Evolutionary conservation across 2,329 filamentous ascomycete genomes (phyloP).

Genomic region (Endoconidiophora laricicola): DNA sequence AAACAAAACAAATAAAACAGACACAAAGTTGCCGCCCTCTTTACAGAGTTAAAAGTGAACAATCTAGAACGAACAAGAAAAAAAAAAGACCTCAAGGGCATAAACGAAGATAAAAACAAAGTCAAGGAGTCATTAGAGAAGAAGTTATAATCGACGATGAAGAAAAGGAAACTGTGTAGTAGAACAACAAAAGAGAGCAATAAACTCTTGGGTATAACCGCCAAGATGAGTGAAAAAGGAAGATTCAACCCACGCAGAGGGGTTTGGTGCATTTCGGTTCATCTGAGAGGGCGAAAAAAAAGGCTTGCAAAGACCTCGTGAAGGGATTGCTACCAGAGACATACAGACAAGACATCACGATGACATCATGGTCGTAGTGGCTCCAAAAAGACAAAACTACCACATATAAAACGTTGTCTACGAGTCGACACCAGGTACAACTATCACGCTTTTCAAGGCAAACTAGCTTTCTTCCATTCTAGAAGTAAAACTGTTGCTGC

Average conservation of each 20-base stretch:
- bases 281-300: too few relatives aligned
- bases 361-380: too few relatives aligned
- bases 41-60: slow-evolving; percentile 9
- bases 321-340: too few relatives aligned
- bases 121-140: slow-evolving; percentile 1
- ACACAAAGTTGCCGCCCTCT: slow-evolving; percentile 10
- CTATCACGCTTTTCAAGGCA: too few relatives aligned
- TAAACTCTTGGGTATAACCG: slow-evolving; percentile 10
- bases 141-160: neutral
- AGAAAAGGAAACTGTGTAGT: neutral
- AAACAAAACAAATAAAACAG: slow-evolving; percentile 1
- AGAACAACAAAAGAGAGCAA: neutral
- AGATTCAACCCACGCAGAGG: neutral
- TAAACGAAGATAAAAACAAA: slow-evolving; percentile 1
- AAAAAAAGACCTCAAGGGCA: neutral
- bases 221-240: neutral
- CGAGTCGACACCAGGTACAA: too few relatives aligned
- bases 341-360: too few relatives aligned
- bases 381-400: too few relatives aligned
- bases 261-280: too few relatives aligned
- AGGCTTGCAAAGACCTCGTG: too few relatives aligned
- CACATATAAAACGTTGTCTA: too few relatives aligned
- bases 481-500: slow-evolving; percentile 43
- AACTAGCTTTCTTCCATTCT: slow-evolving; percentile 3
- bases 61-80: slow-evolving; percentile 4